A percentile compares a stretch with the other conserved stretches of the same genome.
phyloP scores from a whole-genome alignment of 2,329 filamentous ascomycete species.

The Colletotrichum tropicale region DNA sequence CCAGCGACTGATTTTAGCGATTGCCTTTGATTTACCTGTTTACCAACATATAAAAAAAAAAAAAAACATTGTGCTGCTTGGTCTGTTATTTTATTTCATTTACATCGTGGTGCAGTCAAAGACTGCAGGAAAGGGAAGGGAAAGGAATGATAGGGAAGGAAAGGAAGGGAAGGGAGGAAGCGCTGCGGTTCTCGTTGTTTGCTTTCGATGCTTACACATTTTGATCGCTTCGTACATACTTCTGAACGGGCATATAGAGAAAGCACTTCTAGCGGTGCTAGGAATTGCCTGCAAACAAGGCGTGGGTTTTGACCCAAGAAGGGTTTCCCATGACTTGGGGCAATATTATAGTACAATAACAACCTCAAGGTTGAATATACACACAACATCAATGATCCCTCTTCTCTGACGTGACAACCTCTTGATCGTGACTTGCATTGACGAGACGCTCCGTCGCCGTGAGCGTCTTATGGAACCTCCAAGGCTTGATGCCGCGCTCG shows the following conservation, averaged over 20 bases:
- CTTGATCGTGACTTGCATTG: not conserved
- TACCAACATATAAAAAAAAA: not conserved
- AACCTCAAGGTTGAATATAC: not conserved
- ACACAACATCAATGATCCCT: not conserved
- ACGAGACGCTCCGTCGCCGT: constrained; percentile 16
- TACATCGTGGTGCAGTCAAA: not conserved
- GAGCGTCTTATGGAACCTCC: constrained; percentile 23
- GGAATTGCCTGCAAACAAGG: not conserved
- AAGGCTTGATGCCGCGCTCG: constrained; percentile 28
- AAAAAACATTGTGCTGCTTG: not conserved
- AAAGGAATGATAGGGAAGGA: no score
- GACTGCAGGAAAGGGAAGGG: not conserved
- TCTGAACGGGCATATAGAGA: not conserved
- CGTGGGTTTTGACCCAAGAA: not conserved
- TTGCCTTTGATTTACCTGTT: not conserved
- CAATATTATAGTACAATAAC: not conserved
- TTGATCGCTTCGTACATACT: not conserved
- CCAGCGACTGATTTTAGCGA: not conserved
- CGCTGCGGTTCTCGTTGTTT: not conserved
- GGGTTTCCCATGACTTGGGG: not conserved
- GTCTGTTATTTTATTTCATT: not conserved
- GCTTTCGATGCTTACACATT: not conserved
- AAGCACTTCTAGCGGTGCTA: not conserved
- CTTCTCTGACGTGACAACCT: not conserved
- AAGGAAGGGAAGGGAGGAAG: not conserved